Base-by-base conservation (phyloP, 371 early-diverging fungal genomes). In the Mucor circinelloides region DNA sequence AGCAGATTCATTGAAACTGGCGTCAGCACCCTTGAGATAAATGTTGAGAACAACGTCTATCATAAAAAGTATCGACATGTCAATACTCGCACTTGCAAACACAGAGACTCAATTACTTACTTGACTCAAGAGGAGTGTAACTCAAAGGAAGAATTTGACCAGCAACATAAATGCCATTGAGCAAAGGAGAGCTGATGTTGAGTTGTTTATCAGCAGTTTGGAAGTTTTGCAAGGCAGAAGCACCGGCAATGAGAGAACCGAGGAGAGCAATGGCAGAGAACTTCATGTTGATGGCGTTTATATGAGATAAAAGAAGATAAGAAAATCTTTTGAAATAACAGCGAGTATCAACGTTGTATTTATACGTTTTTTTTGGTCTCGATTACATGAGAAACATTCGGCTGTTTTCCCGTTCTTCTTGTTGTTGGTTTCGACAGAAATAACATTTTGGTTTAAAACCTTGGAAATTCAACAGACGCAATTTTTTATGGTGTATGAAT, bases 81-180 rank as follows among this genome's bases (percentile, higher is more conserved):
- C 50, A 23, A 50, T 25, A 10, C 25, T 23, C 3, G 21, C 23
- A 3, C 23, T 12, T 23, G 12, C 21, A 50, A 2, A 50, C 50
- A 50, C 25, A 48, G 2, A 8, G 6, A 21, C n/a, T 21, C 7
- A 50, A 23, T 8, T 25, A 61, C 67, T 67, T 61, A 67, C 67
- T 31, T 12, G 62, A 2, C 30, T 55, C 50, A 12, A 25, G n/a
- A 28, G 67, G 61, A 31, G 13, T 71, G 32, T 67, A 73, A 5
- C 66, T 69, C 28, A 70, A 71, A 25, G 79, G 79, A 38, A 78
- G 60, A 17, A 63, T 61, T 50, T 75, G 69, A 31, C 71, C 69
- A 25, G 65, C 67, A 6, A 73, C 68, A 66, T 78, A 78, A 38
- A 69, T 60, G 31, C 72, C 73, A 34, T 75, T 69, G 10, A 46